Base-by-base conservation (phyloP, 2,329 filamentous ascomycete species). In the Ophiognomonia clavigignenti-juglandacearum region DNA sequence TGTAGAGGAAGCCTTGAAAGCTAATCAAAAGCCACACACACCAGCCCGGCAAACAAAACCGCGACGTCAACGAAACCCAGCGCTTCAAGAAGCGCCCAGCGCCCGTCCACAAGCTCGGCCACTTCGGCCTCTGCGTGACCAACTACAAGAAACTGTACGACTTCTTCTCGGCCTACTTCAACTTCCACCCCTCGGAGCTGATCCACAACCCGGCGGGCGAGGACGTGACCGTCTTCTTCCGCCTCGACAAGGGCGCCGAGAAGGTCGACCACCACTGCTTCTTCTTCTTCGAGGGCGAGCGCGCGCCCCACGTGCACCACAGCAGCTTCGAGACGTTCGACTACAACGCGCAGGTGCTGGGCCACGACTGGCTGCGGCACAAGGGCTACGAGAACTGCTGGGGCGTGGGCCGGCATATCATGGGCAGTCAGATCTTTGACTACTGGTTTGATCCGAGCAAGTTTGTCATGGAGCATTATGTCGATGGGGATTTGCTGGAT, bases 391-490 rank as follows among this genome's bases (percentile, higher is more conserved):
- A 72, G 56, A 77, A 73, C 55, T 82, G 82, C 52, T 88, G 85
- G 85, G 85, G 85, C 2, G 77, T 88, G 0, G 85, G 85, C 0
- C 65, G 85, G 43, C 84, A 88, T 66, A 75, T 86, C 19, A 70
- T 87, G 56, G 84, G 84, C 4, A 80, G 75, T 53, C 84, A 87
- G 64, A 79, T 88, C 43, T 88, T 88, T 55, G 83, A 87, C 58
- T 86, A 86, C 61, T 86, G 82, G 82, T 82, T 78, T 57, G 82
- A 86, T 62, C 76, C 77, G 0, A 72, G 69, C 3, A 70, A 71
- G 0, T 82, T 83, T 58, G 83, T 85, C 62, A 66, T 85, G 57
- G 82, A 85, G 64, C 82, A 86, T 61, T 88, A 87, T 56, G 78
- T 82, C 14, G 84, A 87, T 60, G 83, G 84, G 1, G 84, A 88